phyloP scores from a whole-genome alignment of 352 stramenopile genomes.

The Pythium dissotocum region DNA sequence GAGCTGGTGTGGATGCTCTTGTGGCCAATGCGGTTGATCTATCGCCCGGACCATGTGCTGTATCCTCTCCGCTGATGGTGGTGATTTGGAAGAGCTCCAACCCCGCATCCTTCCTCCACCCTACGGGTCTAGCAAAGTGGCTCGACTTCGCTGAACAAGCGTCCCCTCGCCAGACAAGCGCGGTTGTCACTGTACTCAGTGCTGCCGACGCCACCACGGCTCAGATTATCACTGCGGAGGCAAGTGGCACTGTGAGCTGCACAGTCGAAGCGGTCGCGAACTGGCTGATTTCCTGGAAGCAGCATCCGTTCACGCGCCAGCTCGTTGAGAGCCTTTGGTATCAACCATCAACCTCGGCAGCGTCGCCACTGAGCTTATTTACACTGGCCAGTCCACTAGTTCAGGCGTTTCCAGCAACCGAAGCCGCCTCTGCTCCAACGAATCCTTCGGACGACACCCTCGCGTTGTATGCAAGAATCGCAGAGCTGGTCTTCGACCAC shows the following conservation, averaged over 20 bases:
- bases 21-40: slow-evolving; percentile 35
- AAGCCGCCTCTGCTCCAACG: not conserved
- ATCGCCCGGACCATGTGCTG: slow-evolving; percentile 23
- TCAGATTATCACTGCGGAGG: slow-evolving; percentile 17
- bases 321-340: slow-evolving; percentile 61
- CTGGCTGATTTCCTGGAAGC: slow-evolving; percentile 58
- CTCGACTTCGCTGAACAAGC: slow-evolving; percentile 24
- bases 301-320: slow-evolving; percentile 43
- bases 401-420: slow-evolving; percentile 11
- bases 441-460: not conserved
- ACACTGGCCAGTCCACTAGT: slow-evolving; percentile 3
- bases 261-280: slow-evolving; percentile 41
- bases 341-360: slow-evolving; percentile 9
- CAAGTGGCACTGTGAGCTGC: slow-evolving; percentile 32
- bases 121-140: slow-evolving; percentile 32
- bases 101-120: slow-evolving; percentile 29
- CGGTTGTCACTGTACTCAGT: slow-evolving; percentile 11
- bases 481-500: slow-evolving; percentile 18
- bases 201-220: not conserved
- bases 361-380: slow-evolving; percentile 12
- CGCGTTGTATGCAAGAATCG: slow-evolving; percentile 9
- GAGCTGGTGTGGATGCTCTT: slow-evolving; percentile 31
- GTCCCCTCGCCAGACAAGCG: slow-evolving; percentile 17
- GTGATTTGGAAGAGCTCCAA: slow-evolving; percentile 40
- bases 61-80: slow-evolving; percentile 35